Conservation (phyloP, 2,329 filamentous ascomycete species). For the Anthostomella pinea region DNA sequence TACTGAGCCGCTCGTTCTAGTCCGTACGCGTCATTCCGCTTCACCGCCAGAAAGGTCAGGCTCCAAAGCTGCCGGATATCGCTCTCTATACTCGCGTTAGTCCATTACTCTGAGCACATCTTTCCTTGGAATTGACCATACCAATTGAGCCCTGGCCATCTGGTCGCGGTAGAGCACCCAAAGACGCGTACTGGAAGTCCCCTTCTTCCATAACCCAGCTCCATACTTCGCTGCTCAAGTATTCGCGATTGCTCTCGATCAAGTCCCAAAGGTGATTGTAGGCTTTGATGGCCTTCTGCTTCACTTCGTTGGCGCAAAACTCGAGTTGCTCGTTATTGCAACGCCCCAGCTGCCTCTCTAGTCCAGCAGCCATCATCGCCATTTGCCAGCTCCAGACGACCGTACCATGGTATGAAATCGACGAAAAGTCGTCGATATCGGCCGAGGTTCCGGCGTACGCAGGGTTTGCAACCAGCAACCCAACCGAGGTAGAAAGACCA, state of each 20-base stretch:
- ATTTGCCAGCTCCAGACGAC: constrained; percentile 66
- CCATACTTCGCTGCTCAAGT: constrained; percentile 60
- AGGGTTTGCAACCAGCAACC: constrained; percentile 60
- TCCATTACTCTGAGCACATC: neutral
- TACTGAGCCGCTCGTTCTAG: too few relatives aligned
- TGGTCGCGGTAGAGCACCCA: constrained; percentile 49
- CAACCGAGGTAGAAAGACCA: constrained; percentile 53
- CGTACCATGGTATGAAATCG: constrained; percentile 60
- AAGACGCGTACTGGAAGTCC: constrained; percentile 45
- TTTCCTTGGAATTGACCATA: constrained; percentile 15
- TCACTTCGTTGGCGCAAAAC: constrained; percentile 46
- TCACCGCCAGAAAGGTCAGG: constrained; percentile 55
- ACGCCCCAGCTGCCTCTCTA: constrained; percentile 54
- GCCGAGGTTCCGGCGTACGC: constrained; percentile 49
- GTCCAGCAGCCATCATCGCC: constrained; percentile 60
- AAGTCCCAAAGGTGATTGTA: constrained; percentile 61
- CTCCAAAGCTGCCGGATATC: constrained; percentile 58
- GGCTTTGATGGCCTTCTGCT: constrained; percentile 46
- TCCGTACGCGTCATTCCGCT: constrained; percentile 35
- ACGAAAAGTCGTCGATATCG: constrained; percentile 52
- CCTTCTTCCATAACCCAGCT: constrained; percentile 54
- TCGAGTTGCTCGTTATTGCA: constrained; percentile 42
- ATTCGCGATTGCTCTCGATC: constrained; percentile 52
- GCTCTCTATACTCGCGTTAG: constrained; percentile 38
- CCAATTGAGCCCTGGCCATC: constrained; percentile 38